Conservation (phyloP, 371 early-diverging fungal genomes). For the Syncephalis fuscata region DNA sequence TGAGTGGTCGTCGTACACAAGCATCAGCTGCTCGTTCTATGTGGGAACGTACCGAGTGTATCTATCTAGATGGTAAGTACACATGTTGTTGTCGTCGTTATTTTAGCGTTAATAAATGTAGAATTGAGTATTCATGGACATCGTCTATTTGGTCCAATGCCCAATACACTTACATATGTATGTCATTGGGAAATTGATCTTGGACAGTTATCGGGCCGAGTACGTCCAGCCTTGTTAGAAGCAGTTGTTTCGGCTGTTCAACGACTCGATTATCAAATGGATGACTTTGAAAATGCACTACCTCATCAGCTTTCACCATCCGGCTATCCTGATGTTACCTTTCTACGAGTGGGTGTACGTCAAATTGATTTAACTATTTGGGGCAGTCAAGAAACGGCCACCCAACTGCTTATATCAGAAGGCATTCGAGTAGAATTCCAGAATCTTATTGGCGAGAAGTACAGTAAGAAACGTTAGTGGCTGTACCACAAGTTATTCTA, state of each 20-base stretch:
- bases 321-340: constrained; percentile 41
- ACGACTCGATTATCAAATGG: constrained; percentile 44
- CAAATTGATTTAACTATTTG: constrained; percentile 43
- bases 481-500: constrained; percentile 35
- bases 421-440: constrained; percentile 45
- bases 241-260: constrained; percentile 36
- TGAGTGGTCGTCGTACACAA: background rate
- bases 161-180: constrained; percentile 46
- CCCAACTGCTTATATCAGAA: constrained; percentile 29
- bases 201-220: constrained; percentile 49
- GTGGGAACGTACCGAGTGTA: constrained; percentile 20
- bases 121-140: constrained; percentile 45
- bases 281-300: constrained; percentile 55
- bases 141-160: constrained; percentile 58
- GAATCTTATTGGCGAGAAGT: constrained; percentile 40
- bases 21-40: constrained; percentile 2
- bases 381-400: constrained; percentile 20
- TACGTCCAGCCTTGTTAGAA: constrained; percentile 41
- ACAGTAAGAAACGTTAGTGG: constrained; percentile 34
- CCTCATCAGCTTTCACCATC: constrained; percentile 24
- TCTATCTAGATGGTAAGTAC: constrained; percentile 41
- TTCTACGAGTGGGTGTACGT: constrained; percentile 34
- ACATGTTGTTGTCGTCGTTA: no score
- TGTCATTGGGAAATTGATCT: constrained; percentile 55
- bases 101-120: constrained; percentile 23